Conservation (phyloP, 108 stramenopile genomes). For the Aureococcus anophagefferens region DNA sequence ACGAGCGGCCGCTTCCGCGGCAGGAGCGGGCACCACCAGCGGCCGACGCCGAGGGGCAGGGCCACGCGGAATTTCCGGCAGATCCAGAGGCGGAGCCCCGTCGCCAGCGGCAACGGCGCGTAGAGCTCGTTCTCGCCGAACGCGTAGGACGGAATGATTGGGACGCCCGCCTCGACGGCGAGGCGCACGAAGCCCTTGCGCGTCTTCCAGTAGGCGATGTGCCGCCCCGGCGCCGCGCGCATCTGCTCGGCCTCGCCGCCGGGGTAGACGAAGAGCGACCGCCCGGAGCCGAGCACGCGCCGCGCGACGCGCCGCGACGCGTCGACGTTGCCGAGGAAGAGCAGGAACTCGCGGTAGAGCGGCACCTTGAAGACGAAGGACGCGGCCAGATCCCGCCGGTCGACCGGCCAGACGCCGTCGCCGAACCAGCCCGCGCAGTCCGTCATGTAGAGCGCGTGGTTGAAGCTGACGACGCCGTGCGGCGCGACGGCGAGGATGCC, state of each 20-base stretch:
- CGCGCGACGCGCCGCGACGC: not conserved
- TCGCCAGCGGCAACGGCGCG: not conserved
- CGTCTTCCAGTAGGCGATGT: not conserved
- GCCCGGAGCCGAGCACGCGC: not conserved
- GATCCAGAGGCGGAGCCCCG: too few relatives aligned
- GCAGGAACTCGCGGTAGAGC: constrained; percentile 7
- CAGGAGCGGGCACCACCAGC: too few relatives aligned
- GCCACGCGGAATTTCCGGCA: too few relatives aligned
- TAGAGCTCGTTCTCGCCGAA: constrained; percentile 3
- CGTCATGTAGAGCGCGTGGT: too few relatives aligned
- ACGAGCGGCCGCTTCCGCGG: too few relatives aligned
- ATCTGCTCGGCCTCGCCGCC: not conserved
- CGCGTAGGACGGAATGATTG: constrained; percentile 5
- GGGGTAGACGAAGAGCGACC: constrained; percentile 1
- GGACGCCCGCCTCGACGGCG: not conserved
- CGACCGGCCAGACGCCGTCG: too few relatives aligned
- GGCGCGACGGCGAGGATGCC: too few relatives aligned
- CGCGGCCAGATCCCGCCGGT: too few relatives aligned
- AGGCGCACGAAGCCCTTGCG: constrained; percentile 11
- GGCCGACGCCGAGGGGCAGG: too few relatives aligned
- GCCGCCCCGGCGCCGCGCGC: too few relatives aligned
- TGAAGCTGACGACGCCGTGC: too few relatives aligned
- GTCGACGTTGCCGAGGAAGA: constrained; percentile 1
- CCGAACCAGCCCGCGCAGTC: too few relatives aligned
- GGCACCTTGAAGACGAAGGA: constrained; percentile 13